Percentiles rank a stretch among this genome's conserved stretches.
phyloP scores from a whole-genome alignment of 2,329 filamentous ascomycete genomes.

The Colletotrichum sp. region DNA sequence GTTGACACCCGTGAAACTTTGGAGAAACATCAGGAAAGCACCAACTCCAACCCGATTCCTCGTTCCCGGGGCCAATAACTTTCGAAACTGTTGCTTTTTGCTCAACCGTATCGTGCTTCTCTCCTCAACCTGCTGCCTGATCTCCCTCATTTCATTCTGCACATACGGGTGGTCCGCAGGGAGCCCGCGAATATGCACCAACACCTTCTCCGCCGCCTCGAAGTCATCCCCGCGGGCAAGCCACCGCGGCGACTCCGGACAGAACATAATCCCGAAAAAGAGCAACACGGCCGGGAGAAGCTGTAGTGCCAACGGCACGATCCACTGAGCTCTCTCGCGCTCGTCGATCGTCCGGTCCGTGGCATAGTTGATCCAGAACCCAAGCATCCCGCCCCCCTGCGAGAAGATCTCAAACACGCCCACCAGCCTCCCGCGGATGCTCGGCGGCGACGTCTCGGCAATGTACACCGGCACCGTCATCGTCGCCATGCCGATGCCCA shows the following conservation, averaged over 20 bases:
- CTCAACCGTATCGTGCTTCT: constrained; percentile 29
- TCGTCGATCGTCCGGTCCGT: constrained; percentile 26
- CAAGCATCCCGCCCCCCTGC: constrained; percentile 54
- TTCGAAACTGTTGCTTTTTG: constrained; percentile 26
- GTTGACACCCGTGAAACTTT: constrained; percentile 49
- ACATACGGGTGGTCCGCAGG: constrained; percentile 40
- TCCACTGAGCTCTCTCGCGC: constrained; percentile 37
- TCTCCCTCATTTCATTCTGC: constrained; percentile 45
- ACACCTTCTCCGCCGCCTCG: constrained; percentile 40
- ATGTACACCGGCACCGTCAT: constrained; percentile 64
- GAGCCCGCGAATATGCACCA: constrained; percentile 45
- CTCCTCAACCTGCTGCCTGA: constrained; percentile 55
- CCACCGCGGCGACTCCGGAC: constrained; percentile 42
- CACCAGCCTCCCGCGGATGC: constrained; percentile 56
- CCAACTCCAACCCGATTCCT: not conserved
- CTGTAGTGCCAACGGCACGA: constrained; percentile 47
- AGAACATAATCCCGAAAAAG: constrained; percentile 34
- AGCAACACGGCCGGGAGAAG: constrained; percentile 41
- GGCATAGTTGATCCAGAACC: constrained; percentile 42
- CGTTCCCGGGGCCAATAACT: constrained; percentile 15
- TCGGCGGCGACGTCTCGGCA: constrained; percentile 59
- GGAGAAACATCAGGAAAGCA: constrained; percentile 27
- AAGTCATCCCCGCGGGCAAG: constrained; percentile 36
- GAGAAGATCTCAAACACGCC: constrained; percentile 57
- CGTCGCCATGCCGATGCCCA: constrained; percentile 53